phyloP scores from a whole-genome alignment of 2,329 filamentous ascomycete species.

The Ophiosphaerella korrae region DNA sequence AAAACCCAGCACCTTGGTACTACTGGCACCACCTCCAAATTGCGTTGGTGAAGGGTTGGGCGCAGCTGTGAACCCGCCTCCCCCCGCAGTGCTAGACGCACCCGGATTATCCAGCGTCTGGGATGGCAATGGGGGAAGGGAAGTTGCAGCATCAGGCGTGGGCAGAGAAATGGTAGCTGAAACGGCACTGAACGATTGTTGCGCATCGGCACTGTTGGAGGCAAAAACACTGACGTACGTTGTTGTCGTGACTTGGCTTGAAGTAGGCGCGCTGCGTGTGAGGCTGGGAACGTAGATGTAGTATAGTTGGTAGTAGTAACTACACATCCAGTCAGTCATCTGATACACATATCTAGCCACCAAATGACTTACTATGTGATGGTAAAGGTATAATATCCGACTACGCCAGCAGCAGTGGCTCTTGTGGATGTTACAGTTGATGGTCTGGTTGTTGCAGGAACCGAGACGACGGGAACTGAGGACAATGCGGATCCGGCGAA shows the following conservation, averaged over 20 bases:
- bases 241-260: constrained; percentile 3
- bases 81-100: background rate
- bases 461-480: background rate
- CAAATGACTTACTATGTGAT: constrained; percentile 5
- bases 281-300: constrained; percentile 3
- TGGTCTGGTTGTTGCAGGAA: background rate
- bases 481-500: background rate
- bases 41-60: no score
- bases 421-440: no score
- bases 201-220: constrained; percentile 3
- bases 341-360: background rate
- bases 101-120: background rate
- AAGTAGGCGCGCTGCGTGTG: constrained; percentile 2
- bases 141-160: constrained; percentile 2
- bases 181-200: background rate
- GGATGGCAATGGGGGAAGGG: constrained; percentile 1
- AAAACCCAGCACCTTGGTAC: no score
- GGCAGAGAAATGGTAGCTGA: constrained; percentile 3
- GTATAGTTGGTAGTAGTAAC: constrained; percentile 5
- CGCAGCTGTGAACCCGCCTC: no score
- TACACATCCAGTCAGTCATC: background rate
- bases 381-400: constrained; percentile 5
- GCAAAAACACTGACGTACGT: constrained; percentile 1
- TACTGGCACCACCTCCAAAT: no score
- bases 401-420: background rate